These are phyloP conservation scores for Mycena pura DNA, from an alignment of 768 basidiomycete species.

Conservation along the genomic window DNA sequence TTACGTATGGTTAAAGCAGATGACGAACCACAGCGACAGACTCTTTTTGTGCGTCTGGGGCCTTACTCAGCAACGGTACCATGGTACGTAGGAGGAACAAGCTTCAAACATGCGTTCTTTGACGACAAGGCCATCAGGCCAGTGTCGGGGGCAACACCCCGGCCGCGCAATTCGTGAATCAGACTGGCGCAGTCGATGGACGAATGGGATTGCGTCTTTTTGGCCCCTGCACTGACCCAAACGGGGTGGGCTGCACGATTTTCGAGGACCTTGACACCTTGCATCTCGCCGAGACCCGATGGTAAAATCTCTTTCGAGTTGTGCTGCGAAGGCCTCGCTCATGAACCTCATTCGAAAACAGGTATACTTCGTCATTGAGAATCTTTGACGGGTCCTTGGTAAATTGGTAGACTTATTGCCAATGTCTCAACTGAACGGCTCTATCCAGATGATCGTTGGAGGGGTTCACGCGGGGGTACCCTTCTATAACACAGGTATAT, in stretches of 20 bases:
- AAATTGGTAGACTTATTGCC: constrained; percentile 19
- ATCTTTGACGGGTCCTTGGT: constrained; percentile 48
- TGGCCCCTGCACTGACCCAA: constrained; percentile 30
- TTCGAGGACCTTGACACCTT: constrained; percentile 53
- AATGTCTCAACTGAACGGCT: too few relatives aligned
- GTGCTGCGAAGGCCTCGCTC: background rate
- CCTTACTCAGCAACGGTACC: constrained; percentile 61
- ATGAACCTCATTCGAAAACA: background rate
- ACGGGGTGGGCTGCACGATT: constrained; percentile 33
- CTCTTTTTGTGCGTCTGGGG: constrained; percentile 63
- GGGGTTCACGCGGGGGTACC: constrained; percentile 32
- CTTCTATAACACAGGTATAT: constrained; percentile 36
- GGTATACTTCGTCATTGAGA: constrained; percentile 52
- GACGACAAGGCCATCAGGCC: constrained; percentile 15
- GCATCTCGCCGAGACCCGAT: constrained; percentile 59
- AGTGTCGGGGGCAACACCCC: constrained; percentile 60
- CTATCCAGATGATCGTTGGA: constrained; percentile 37
- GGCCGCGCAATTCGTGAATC: constrained; percentile 41
- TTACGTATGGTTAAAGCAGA: too few relatives aligned
- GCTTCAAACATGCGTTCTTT: background rate
- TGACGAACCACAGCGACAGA: too few relatives aligned
- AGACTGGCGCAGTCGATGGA: constrained; percentile 38
- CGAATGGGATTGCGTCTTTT: constrained; percentile 33
- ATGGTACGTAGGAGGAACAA: constrained; percentile 57
- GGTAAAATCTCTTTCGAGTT: constrained; percentile 38